These are phyloP conservation scores for Albifimbria verrucaria DNA, from an alignment of 2,329 filamentous ascomycete genomes.

Conservation along the genomic window DNA sequence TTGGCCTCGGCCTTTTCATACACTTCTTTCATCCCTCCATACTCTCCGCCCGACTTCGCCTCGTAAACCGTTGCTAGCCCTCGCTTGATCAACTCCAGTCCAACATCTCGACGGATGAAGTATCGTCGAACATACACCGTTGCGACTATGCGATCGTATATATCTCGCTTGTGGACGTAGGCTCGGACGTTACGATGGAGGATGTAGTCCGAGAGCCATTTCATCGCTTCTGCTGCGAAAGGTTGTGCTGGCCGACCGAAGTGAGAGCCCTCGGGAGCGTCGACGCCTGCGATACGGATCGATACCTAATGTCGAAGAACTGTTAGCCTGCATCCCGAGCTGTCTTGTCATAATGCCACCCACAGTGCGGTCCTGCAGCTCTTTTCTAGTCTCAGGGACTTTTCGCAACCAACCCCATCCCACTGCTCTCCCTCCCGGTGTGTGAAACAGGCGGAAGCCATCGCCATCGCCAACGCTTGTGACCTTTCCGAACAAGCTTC, in stretches of 20 bases:
- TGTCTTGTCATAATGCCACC: slow-evolving; percentile 18
- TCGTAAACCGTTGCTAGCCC: slow-evolving; percentile 92
- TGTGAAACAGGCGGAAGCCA: slow-evolving; percentile 92
- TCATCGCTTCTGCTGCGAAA: slow-evolving; percentile 73
- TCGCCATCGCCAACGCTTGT: slow-evolving; percentile 96
- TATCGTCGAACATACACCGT: slow-evolving; percentile 73
- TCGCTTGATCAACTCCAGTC: slow-evolving; percentile 80
- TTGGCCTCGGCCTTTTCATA: slow-evolving; percentile 65
- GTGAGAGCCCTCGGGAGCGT: slow-evolving; percentile 89
- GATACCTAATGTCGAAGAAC: slow-evolving; percentile 62
- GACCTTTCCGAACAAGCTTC: slow-evolving; percentile 79
- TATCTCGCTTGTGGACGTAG: slow-evolving; percentile 81
- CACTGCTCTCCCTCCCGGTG: slow-evolving; percentile 78
- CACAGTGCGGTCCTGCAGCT: slow-evolving; percentile 76
- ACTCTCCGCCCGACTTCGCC: slow-evolving; percentile 85
- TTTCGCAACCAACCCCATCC: slow-evolving; percentile 92
- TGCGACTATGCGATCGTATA: slow-evolving; percentile 87
- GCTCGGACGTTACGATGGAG: slow-evolving; percentile 71
- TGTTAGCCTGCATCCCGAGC: slow-evolving; percentile 12
- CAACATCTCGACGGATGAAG: slow-evolving; percentile 74
- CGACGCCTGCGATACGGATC: slow-evolving; percentile 84
- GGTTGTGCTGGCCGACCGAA: slow-evolving; percentile 89
- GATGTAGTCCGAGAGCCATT: slow-evolving; percentile 75
- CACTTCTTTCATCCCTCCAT: slow-evolving; percentile 64
- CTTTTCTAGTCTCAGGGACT: slow-evolving; percentile 65